Conservation (phyloP, 305 asterid species). For the Fraxinus nigra region DNA sequence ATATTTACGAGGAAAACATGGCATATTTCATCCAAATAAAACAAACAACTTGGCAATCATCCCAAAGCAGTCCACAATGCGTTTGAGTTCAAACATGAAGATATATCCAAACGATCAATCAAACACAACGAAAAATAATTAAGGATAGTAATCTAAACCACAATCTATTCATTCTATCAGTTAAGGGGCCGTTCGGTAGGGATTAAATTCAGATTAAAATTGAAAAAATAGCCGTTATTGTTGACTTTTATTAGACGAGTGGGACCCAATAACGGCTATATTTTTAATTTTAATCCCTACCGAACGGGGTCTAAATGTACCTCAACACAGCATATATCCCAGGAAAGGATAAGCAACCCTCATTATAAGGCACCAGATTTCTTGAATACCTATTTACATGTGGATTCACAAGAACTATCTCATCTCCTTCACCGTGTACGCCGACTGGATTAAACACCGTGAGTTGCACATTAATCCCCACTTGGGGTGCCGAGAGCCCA, state of each 20-base stretch:
- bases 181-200: too few relatives aligned
- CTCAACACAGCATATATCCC: conserved; percentile 68
- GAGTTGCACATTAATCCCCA: conserved; percentile 77
- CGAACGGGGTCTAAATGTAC: too few relatives aligned
- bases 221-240: too few relatives aligned
- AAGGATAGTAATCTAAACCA: background rate
- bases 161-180: background rate
- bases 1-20: background rate
- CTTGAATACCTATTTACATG: conserved; percentile 55
- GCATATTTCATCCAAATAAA: background rate
- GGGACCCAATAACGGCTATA: too few relatives aligned
- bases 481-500: conserved; percentile 95
- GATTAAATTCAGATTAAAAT: too few relatives aligned
- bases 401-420: conserved; percentile 86
- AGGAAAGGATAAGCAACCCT: conserved; percentile 93
- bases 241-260: too few relatives aligned
- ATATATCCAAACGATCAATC: background rate
- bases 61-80: background rate
- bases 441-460: conserved; percentile 89
- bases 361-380: conserved; percentile 59
- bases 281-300: too few relatives aligned
- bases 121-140: background rate
- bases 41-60: background rate
- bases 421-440: conserved; percentile 84
- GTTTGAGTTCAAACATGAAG: background rate